Base-by-base conservation (phyloP, 805 yeast species). In the Candida palmyrensis region DNA sequence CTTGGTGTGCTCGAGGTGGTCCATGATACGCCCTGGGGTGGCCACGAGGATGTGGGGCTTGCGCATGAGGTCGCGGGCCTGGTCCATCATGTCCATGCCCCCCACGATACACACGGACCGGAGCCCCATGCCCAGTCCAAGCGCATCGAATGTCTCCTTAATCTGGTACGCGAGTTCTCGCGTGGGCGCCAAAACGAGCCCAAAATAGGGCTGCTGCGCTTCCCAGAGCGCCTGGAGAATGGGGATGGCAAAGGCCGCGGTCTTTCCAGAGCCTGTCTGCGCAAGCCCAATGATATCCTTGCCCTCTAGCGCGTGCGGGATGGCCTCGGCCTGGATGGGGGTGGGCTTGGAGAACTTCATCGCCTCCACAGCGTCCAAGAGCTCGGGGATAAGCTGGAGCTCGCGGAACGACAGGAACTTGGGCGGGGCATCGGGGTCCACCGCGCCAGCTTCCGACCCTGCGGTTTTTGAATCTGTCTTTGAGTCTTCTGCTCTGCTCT, bases 51-150 rank as follows among this genome's bases (percentile, higher is more conserved):
- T 75, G 53, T 90, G 98, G 3, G 98, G 98, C 49, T 86, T 88
- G 45, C 92, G 75, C 82, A 86, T 83, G 48, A 90, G 69, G 43
- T 92, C 96, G 40, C 95, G 73, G 0, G 97, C 92, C 60, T 90
- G 98, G 45, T 88, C 95, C 92, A 92, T 87, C 84, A 85, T 83
- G 54, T 87, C 96, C 90, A 92, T 89, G 41, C 98, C 98, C 47
- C 98, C 98, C 23, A 92, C 96, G 42, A 90, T 75, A 37, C 95
- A 88, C 3, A 79, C 79, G 15, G 90, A 71, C 49, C 95, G 71
- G n/a, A 90, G 73, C 2, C 97, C 98, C 95, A 92, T 92, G 6
- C 77, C 63, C 1, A 85, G 63, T 0, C 98, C 98, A 31, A 92
- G 59, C 0, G 97, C 96, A 51, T 89, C 96, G 54, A 92, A 92